Conservation (phyloP, 108 stramenopile genomes). For the Pseudonitzschia multiseries region DNA sequence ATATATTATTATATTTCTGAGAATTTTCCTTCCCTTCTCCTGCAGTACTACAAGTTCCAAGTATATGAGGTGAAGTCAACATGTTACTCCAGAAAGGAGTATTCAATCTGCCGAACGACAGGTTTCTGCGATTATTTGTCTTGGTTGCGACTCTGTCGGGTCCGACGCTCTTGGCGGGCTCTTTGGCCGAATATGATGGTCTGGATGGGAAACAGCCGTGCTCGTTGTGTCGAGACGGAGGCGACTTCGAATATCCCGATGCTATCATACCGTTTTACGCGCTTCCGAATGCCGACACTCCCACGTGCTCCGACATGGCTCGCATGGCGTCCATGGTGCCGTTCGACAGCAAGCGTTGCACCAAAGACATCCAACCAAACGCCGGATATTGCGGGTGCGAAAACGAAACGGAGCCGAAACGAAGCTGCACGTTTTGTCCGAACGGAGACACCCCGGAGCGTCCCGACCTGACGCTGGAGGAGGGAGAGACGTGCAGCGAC, state of each 20-base stretch:
- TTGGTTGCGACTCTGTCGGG: neutral
- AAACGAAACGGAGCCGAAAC: neutral
- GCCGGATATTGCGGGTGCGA: conserved; percentile 36
- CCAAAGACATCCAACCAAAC: conserved; percentile 10
- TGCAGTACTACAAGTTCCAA: too few relatives aligned
- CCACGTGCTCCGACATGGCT: conserved; percentile 22
- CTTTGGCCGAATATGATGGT: neutral
- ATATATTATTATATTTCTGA: neutral
- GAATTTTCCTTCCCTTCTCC: too few relatives aligned
- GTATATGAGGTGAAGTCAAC: conserved; percentile 4
- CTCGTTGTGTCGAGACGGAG: conserved; percentile 12
- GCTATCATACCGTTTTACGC: conserved; percentile 25
- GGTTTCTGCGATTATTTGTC: neutral
- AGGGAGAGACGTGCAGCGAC: conserved; percentile 17
- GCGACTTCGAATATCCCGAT: conserved; percentile 17
- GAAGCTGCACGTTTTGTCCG: conserved; percentile 31
- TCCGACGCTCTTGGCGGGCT: neutral
- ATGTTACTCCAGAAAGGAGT: conserved; percentile 7
- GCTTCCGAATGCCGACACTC: conserved; percentile 12
- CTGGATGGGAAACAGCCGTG: conserved; percentile 1
- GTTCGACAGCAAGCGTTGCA: conserved; percentile 3
- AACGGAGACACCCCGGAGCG: conserved; percentile 20
- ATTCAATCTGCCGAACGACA: neutral
- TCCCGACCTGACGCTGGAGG: neutral
- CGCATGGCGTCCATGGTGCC: conserved; percentile 13